These are phyloP conservation scores for Dendrobium nobile DNA, from an alignment of 106 monocot genomes.

Conservation along the genomic window DNA sequence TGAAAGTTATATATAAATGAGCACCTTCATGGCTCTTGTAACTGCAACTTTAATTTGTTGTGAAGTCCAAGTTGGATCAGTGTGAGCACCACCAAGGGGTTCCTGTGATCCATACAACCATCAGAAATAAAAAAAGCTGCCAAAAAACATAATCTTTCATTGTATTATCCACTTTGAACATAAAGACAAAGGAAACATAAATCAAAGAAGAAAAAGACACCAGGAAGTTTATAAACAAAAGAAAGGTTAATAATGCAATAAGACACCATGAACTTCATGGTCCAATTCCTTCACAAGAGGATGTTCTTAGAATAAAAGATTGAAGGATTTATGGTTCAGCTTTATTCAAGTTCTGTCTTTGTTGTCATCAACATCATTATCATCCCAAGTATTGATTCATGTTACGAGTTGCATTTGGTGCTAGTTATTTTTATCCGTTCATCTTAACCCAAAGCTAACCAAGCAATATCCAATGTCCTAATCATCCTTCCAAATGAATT, in stretches of 20 bases:
- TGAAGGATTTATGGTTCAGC: too few species aligned
- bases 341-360: neutral
- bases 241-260: neutral
- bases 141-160: neutral
- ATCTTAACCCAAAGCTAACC: neutral
- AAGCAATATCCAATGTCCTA: neutral
- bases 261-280: neutral
- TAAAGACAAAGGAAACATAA: neutral
- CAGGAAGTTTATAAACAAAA: neutral
- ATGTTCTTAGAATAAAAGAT: too few species aligned
- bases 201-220: neutral
- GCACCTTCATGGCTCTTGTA: constrained; percentile 53
- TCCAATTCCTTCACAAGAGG: too few species aligned
- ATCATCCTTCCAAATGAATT: neutral
- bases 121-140: neutral
- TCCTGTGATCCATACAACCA: constrained; percentile 40
- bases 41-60: constrained; percentile 75
- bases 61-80: constrained; percentile 74
- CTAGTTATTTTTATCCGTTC: neutral
- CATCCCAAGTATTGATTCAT: neutral
- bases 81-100: constrained; percentile 88
- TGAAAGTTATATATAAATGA: neutral
- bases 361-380: neutral
- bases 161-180: neutral
- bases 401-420: neutral